Conservation (phyloP, 1,139 yeast genomes). For the Kurtzmaniella quercitrusa region DNA sequence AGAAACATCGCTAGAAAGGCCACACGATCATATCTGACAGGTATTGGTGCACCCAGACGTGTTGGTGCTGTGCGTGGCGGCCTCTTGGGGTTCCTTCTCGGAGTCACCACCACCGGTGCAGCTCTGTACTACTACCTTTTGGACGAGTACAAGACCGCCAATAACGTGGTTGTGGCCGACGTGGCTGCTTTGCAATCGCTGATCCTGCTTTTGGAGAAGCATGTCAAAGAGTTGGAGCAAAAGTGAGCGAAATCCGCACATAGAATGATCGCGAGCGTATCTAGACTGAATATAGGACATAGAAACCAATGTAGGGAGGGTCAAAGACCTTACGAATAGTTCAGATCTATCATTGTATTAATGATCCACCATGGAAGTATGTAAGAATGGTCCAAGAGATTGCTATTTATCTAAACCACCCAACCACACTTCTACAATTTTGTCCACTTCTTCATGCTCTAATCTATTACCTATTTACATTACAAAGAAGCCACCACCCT, state of each 20-base stretch:
- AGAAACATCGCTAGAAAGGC: slow-evolving; percentile 19
- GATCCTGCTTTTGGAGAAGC: slow-evolving; percentile 63
- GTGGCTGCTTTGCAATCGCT: slow-evolving; percentile 67
- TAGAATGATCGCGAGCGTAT: background rate
- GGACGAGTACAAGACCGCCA: slow-evolving; percentile 73
- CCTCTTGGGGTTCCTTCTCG: slow-evolving; percentile 70
- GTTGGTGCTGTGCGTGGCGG: slow-evolving; percentile 67
- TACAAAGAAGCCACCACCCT: background rate
- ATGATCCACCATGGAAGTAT: too few species aligned
- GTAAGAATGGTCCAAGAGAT: too few species aligned
- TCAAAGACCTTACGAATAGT: too few species aligned
- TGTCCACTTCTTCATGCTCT: too few species aligned
- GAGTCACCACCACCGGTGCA: slow-evolving; percentile 69
- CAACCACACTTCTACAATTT: too few species aligned
- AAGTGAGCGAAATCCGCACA: slow-evolving; percentile 15
- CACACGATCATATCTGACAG: slow-evolving; percentile 27
- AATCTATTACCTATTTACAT: background rate
- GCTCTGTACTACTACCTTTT: slow-evolving; percentile 74
- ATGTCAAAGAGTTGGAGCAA: slow-evolving; percentile 51
- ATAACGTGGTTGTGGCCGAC: slow-evolving; percentile 69
- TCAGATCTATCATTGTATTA: too few species aligned
- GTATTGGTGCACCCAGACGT: slow-evolving; percentile 24
- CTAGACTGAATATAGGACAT: too few species aligned
- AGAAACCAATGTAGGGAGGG: too few species aligned
- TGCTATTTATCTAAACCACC: too few species aligned